A percentile compares a stretch with the other conserved stretches of the same genome.
Conservation (phyloP, 202 grass and related monocot species). For the Tripidium arundinaceum region DNA sequence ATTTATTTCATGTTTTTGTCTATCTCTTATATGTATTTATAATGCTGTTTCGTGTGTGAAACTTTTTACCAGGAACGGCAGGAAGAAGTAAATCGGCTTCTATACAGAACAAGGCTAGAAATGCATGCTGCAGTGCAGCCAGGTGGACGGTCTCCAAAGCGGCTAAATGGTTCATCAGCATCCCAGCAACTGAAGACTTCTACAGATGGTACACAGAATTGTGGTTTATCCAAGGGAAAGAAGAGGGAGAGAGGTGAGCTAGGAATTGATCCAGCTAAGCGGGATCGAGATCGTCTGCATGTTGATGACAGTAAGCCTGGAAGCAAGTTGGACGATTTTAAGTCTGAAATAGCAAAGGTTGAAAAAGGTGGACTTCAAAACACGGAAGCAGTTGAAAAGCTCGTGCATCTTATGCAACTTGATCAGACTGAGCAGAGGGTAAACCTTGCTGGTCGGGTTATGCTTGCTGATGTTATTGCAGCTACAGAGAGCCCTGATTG, state of each 20-base stretch:
- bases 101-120: conserved; percentile 73
- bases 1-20: conserved; percentile 16
- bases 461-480: conserved; percentile 61
- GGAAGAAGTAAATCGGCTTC: conserved; percentile 84
- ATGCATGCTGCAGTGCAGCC: conserved; percentile 94
- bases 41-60: conserved; percentile 14
- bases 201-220: conserved; percentile 64
- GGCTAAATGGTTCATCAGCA: conserved; percentile 53
- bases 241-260: conserved; percentile 78
- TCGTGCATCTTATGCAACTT: conserved; percentile 61
- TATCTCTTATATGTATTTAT: too few relatives aligned
- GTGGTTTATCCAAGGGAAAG: conserved; percentile 68
- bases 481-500: conserved; percentile 55
- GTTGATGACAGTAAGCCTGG: conserved; percentile 39
- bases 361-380: conserved; percentile 59
- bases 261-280: conserved; percentile 48
- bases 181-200: conserved; percentile 59
- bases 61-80: conserved; percentile 68
- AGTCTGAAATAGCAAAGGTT: conserved; percentile 52
- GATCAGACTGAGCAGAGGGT: conserved; percentile 60
- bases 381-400: conserved; percentile 62
- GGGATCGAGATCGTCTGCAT: conserved; percentile 45
- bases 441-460: conserved; percentile 42
- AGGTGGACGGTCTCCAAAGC: conserved; percentile 78
- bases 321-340: conserved; percentile 43